Evolutionary conservation across 179 eudicot species (phyloP).

Genomic region (Amaranthus tricolor): DNA sequence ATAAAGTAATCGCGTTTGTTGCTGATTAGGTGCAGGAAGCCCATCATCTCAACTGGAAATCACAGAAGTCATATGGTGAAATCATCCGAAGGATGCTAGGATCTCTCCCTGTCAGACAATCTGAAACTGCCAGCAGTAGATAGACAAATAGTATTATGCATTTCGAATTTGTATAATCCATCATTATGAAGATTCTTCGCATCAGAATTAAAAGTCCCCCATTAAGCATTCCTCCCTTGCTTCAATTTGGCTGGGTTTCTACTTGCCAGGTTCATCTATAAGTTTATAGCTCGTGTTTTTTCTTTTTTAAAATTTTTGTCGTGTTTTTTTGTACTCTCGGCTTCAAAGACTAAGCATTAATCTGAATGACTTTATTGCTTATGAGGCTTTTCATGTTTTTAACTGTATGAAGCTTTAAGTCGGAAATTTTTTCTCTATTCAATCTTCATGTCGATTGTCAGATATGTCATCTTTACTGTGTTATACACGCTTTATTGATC

Average conservation of each 20-base stretch:
- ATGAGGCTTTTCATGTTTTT: neutral
- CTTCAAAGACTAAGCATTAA: neutral
- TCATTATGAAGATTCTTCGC: constrained; percentile 9
- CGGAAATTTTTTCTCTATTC: neutral
- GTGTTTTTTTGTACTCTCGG: neutral
- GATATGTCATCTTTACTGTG: neutral
- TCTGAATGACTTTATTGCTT: neutral
- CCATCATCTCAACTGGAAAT: neutral
- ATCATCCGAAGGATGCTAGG: constrained; percentile 11
- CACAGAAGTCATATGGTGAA: neutral
- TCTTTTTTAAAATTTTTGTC: neutral
- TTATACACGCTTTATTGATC: too few species aligned
- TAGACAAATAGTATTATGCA: constrained; percentile 13
- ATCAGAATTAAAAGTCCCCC: constrained; percentile 1
- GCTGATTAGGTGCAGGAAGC: neutral
- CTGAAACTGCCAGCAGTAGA: constrained; percentile 7
- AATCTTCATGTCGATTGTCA: neutral
- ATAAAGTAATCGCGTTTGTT: neutral
- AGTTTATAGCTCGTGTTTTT: neutral
- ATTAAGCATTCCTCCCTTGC: neutral
- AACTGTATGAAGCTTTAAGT: neutral
- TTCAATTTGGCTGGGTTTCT: too few species aligned
- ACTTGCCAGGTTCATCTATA: neutral
- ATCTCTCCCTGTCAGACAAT: constrained; percentile 8
- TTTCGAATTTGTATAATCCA: constrained; percentile 20